Base-by-base conservation (phyloP, 495 filamentous ascomycete species). In the Aspergillus sclerotioniger region DNA sequence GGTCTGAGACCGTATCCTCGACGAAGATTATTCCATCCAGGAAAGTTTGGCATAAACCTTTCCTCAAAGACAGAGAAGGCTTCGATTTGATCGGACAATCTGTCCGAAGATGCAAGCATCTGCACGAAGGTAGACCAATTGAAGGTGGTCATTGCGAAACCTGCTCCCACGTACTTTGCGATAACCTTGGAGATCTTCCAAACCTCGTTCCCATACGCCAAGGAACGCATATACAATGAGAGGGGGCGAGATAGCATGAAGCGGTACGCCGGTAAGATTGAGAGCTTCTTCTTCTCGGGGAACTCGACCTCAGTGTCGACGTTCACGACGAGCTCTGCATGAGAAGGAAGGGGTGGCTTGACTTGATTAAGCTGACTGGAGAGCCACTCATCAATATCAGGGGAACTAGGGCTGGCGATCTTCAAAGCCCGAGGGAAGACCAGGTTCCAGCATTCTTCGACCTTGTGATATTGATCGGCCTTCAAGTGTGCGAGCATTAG, bases 11-110 rank as follows among this genome's bases (percentile, higher is more conserved):
- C 71, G 48, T 58, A 60, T 55, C 66, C 69, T 62, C 57, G 61
- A n/a, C 66, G 64, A 49, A 80, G 47, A 48, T 62, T 54, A 5
- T 69, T 65, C 91, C 91, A 96, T 19, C 89, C 89, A 3, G 78
- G 78, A 81, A 89, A 95, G 44, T 81, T 75, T 6, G 82, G 82
- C 82, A 93, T 91, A 55, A 96, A 84, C 32, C 84, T 79, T 12
- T 73, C 59, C 71, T 96, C 91, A 72, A 87, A 91, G 19, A 84
- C 61, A 31, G 64, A 52, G 67, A 94, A 94, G 39, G 90, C 90
- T 21, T 74, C 63, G 4, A 73, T 3, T 37, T 71, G 67, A 25
- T 81, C 67, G 10, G 58, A 53, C 10, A 47, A 47, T 8, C 62
- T 50, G 4, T 71, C 66, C 3, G 79, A 83, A 29, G 64, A 65